These are phyloP conservation scores for Pleurotus eryngii DNA, from an alignment of 768 basidiomycete genomes.

Conservation along the genomic window DNA sequence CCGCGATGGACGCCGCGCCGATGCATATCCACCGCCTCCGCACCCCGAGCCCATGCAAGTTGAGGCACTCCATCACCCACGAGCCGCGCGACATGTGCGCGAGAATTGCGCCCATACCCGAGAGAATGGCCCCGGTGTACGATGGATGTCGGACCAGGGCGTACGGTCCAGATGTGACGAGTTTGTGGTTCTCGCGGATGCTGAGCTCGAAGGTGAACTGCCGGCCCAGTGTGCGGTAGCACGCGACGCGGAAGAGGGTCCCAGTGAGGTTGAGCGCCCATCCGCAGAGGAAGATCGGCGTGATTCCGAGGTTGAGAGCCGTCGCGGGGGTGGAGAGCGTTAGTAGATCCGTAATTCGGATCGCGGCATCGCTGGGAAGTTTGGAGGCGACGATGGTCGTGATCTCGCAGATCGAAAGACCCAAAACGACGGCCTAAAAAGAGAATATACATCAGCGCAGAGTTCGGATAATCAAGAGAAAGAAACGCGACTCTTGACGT, in stretches of 20 bases:
- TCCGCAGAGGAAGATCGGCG: slow-evolving; percentile 15
- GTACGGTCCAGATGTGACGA: slow-evolving; percentile 27
- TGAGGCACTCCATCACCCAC: slow-evolving; percentile 2
- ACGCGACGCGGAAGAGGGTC: slow-evolving; percentile 18
- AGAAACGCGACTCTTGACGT: background rate
- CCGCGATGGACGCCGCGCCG: background rate
- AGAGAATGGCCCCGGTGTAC: slow-evolving; percentile 18
- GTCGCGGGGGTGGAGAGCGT: no score
- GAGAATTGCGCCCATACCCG: background rate
- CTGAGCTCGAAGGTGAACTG: slow-evolving; percentile 27
- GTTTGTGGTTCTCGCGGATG: slow-evolving; percentile 18
- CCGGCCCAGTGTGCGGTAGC: slow-evolving; percentile 21
- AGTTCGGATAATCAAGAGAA: slow-evolving; percentile 2
- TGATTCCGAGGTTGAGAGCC: slow-evolving; percentile 7
- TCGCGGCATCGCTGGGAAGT: no score
- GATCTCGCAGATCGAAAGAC: no score
- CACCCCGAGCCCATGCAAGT: background rate
- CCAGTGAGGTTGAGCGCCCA: slow-evolving; percentile 15
- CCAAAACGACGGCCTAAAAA: no score
- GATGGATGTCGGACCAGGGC: slow-evolving; percentile 24
- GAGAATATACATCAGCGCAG: no score
- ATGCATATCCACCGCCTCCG: background rate
- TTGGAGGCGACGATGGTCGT: no score
- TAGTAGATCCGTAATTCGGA: no score
- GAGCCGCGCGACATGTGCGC: background rate